A percentile compares a stretch with the other conserved stretches of the same genome.
phyloP scores from a whole-genome alignment of 495 filamentous ascomycete species.

The Mycothermus thermophilus region DNA sequence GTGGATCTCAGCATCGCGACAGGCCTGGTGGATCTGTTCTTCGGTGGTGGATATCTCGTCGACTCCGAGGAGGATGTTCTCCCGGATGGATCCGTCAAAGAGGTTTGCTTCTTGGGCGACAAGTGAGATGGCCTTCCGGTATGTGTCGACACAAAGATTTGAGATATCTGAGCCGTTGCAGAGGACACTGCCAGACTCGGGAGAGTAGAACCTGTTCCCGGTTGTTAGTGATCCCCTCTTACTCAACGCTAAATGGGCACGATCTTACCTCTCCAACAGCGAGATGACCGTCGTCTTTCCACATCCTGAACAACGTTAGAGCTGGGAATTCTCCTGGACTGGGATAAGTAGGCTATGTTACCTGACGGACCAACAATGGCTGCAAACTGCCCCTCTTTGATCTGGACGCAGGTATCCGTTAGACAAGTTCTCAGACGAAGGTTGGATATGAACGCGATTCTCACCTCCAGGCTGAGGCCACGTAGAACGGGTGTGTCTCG shows the following conservation, averaged over 20 bases:
- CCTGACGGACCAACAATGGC: slow-evolving; percentile 48
- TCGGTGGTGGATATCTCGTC: slow-evolving; percentile 27
- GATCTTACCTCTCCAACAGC: slow-evolving; percentile 40
- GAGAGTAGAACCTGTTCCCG: slow-evolving; percentile 38
- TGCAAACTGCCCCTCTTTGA: slow-evolving; percentile 51
- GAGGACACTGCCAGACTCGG: slow-evolving; percentile 33
- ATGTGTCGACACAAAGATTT: slow-evolving; percentile 35
- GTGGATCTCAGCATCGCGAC: slow-evolving; percentile 43
- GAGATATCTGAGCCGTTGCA: slow-evolving; percentile 37
- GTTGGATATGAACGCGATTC: background rate
- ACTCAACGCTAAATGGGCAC: background rate
- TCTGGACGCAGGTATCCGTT: slow-evolving; percentile 17
- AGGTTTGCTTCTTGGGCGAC: slow-evolving; percentile 47
- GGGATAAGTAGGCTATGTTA: too few relatives aligned
- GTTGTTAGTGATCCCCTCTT: background rate
- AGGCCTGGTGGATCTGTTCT: slow-evolving; percentile 32
- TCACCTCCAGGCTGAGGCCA: slow-evolving; percentile 35
- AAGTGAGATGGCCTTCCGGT: slow-evolving; percentile 39
- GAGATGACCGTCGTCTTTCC: slow-evolving; percentile 63
- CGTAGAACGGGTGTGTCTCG: slow-evolving; percentile 37
- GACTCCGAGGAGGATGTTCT: slow-evolving; percentile 46
- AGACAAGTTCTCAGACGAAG: slow-evolving; percentile 2
- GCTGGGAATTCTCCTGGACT: background rate
- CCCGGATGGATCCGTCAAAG: slow-evolving; percentile 45
- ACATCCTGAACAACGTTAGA: slow-evolving; percentile 39